Base-by-base conservation (phyloP, 805 yeast species). In the Suhomyces tanzawaensis region DNA sequence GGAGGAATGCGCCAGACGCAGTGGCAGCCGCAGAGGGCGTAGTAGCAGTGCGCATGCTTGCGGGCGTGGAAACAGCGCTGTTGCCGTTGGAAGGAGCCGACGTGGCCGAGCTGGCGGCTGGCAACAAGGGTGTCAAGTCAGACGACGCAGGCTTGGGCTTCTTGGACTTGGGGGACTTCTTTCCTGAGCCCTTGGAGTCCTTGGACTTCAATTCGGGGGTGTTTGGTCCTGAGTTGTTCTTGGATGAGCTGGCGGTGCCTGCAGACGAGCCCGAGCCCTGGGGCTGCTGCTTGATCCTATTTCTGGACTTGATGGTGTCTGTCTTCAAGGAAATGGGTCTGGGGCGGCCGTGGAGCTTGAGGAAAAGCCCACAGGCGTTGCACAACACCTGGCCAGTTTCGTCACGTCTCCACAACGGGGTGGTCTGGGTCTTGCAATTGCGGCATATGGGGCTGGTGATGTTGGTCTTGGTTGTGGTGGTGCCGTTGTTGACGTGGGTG, bases 361-460 rank as follows among this genome's bases (percentile, higher is more conserved):
- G 65, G 53, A 88, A 88, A 34, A 88, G 69, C 0, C 96, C 96
- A 67, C 96, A 88, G 7, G 98, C 98, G 65, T 90, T 90, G 61
- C 98, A 90, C 33, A 90, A 72, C 23, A 90, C 95, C 51, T 68
- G 73, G 12, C 95, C 95, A 8, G 85, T 78, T 53, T 89, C 96
- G 62, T 90, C 96, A 46, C 97, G 73, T 62, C 97, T 76, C 97
- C 97, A 90, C 19, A 90, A 68, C 1, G 98, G 97, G 2, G 98
- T 90, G 1, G 93, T 90, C 41, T 88, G 85, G 2, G 98, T 90
- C 53, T 82, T 77, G 66, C 98, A 90, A 61, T 90, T 90, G 50
- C 84, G 86, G 60, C 98, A 90, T 16, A 82, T 74, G 4, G 95
- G 87, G 23, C 78, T 68, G 11, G 81, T 60, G 44, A 79, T 76